Conservation (phyloP, 2,329 filamentous ascomycete genomes). For the Juglanconis oblonga region DNA sequence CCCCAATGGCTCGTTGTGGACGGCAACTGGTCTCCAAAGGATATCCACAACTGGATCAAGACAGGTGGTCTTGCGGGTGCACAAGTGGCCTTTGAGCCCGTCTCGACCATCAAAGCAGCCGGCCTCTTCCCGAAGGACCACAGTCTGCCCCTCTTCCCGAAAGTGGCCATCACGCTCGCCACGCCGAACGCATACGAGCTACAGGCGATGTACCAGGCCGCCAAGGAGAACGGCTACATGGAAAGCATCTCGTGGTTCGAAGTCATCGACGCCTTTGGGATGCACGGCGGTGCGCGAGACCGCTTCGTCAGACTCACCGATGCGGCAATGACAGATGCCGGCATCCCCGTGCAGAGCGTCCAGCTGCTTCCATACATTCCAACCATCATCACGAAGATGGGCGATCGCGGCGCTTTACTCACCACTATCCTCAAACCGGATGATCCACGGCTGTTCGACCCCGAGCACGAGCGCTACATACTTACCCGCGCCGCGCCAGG, state of each 20-base stretch:
- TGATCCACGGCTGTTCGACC: constrained; percentile 64
- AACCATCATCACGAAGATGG: constrained; percentile 80
- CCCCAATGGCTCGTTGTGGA: constrained; percentile 83
- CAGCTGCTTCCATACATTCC: constrained; percentile 88
- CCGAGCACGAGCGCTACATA: constrained; percentile 66
- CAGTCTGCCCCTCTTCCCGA: constrained; percentile 53
- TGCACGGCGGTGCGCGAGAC: constrained; percentile 69
- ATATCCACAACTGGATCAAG: constrained; percentile 67
- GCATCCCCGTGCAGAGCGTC: constrained; percentile 78
- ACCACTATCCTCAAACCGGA: constrained; percentile 66
- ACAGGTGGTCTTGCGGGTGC: constrained; percentile 54
- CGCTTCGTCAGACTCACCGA: constrained; percentile 69
- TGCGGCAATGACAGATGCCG: constrained; percentile 67
- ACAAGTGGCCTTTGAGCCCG: constrained; percentile 80
- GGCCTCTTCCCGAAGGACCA: constrained; percentile 58
- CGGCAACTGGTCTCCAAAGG: constrained; percentile 73
- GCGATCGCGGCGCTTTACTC: constrained; percentile 70
- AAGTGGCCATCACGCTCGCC: constrained; percentile 65
- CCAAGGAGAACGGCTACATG: constrained; percentile 64
- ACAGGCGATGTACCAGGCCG: constrained; percentile 70
- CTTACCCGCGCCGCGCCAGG: constrained; percentile 59
- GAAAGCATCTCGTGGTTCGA: constrained; percentile 71
- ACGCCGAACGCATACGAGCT: constrained; percentile 86
- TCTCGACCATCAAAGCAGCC: constrained; percentile 75
- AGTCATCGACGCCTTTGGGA: constrained; percentile 74